phyloP scores from a whole-genome alignment of 768 basidiomycete species.

The Leucogyrophana mollusca region DNA sequence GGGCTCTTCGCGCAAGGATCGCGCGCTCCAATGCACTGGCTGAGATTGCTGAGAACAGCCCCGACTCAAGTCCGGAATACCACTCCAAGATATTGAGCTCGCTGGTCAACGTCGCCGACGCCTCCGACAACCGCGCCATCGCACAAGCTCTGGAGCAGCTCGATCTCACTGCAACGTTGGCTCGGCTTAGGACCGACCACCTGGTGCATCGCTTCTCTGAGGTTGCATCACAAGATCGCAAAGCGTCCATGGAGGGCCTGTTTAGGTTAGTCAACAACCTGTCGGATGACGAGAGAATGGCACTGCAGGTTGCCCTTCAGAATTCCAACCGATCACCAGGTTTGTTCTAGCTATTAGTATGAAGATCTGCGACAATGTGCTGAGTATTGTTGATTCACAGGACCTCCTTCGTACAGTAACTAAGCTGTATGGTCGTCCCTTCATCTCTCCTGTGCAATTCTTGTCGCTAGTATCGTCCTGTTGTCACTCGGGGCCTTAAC shows the following conservation, averaged over 20 bases:
- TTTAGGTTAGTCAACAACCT: conserved; percentile 71
- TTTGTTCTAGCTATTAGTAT: conserved; percentile 30
- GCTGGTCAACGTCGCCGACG: conserved; percentile 53
- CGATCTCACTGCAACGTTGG: conserved; percentile 60
- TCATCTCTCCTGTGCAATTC: background rate
- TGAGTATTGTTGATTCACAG: conserved; percentile 20
- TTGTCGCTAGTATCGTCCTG: background rate
- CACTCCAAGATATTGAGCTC: conserved; percentile 62
- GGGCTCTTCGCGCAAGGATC: conserved; percentile 84
- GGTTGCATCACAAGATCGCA: conserved; percentile 71
- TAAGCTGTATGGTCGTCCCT: conserved; percentile 6
- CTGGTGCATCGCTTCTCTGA: conserved; percentile 65
- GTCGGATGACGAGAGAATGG: conserved; percentile 67
- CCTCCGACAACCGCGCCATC: conserved; percentile 52
- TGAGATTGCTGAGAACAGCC: conserved; percentile 67
- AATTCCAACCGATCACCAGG: conserved; percentile 56
- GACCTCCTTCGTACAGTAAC: conserved; percentile 41
- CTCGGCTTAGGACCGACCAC: conserved; percentile 68
- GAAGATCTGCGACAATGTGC: background rate
- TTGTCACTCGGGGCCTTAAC: too few species aligned
- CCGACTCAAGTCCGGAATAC: conserved; percentile 66
- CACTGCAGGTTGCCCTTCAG: conserved; percentile 61
- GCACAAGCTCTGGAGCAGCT: conserved; percentile 70
- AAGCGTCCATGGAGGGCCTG: conserved; percentile 73
- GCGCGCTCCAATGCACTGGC: conserved; percentile 65